phyloP scores from a whole-genome alignment of 805 yeast species.

The Metschnikowia amazonensis region DNA sequence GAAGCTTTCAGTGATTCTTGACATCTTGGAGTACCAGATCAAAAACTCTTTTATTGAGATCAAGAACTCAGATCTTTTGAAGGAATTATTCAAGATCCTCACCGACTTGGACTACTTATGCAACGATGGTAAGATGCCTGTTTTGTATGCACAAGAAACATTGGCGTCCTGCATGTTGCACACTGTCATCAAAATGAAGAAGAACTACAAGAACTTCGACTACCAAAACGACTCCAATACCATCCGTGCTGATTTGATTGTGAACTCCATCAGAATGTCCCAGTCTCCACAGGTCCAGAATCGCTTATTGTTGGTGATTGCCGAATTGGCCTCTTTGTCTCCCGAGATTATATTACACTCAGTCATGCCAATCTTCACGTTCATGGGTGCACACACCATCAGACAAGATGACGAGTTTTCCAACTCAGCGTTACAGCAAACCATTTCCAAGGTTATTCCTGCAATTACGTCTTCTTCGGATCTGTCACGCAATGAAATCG shows the following conservation, averaged over 20 bases:
- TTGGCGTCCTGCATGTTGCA: conserved; percentile 81
- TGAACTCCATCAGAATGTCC: conserved; percentile 84
- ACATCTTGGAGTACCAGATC: conserved; percentile 60
- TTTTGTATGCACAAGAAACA: conserved; percentile 85
- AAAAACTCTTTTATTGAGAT: conserved; percentile 28
- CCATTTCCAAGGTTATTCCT: conserved; percentile 85
- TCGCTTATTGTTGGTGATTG: conserved; percentile 74
- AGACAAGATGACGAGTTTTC: conserved; percentile 97
- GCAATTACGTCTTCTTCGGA: conserved; percentile 58
- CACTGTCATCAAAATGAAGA: conserved; percentile 55
- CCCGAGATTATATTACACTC: conserved; percentile 92
- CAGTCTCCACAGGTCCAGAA: conserved; percentile 94
- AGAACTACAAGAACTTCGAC: conserved; percentile 22
- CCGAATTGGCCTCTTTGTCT: conserved; percentile 80
- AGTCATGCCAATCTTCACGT: conserved; percentile 99
- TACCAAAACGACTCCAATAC: conserved; percentile 53
- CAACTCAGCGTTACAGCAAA: conserved; percentile 86
- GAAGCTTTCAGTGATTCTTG: conserved; percentile 74
- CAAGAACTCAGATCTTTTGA: conserved; percentile 45
- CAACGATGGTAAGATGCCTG: conserved; percentile 87
- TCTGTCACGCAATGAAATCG: conserved; percentile 58
- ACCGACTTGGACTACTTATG: conserved; percentile 82
- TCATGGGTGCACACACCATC: conserved; percentile 97
- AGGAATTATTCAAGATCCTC: conserved; percentile 55
- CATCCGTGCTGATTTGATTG: conserved; percentile 84